phyloP scores from a whole-genome alignment of 139 green algal species.

The Chloropicon primus region DNA sequence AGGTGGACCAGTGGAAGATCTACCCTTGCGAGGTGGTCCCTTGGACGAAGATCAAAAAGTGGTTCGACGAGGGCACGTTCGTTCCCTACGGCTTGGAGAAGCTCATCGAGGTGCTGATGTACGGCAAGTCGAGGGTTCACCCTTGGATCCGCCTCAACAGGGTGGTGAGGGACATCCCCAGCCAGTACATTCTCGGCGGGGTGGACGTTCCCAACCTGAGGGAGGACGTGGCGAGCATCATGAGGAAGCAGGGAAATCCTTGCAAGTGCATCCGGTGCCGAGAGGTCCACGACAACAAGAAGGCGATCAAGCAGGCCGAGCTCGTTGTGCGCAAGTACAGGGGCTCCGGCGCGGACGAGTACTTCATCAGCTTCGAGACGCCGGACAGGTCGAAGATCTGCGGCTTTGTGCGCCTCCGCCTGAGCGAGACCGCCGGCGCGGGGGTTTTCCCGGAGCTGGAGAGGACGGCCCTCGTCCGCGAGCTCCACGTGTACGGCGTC shows the following conservation, averaged over 20 bases:
- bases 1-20: background rate
- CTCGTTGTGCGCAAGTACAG: background rate
- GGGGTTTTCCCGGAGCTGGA: background rate
- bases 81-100: background rate
- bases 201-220: background rate
- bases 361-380: background rate
- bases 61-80: background rate
- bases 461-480: background rate
- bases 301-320: background rate
- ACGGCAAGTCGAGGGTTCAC: background rate
- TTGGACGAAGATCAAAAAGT: background rate
- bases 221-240: background rate
- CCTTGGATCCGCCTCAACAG: background rate
- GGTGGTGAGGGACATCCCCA: background rate
- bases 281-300: background rate
- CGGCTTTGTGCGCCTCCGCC: background rate
- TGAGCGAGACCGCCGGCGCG: background rate
- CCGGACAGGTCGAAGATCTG: background rate
- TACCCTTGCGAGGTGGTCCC: background rate
- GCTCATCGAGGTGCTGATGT: background rate
- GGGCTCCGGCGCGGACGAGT: background rate
- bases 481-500: background rate
- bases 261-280: background rate
- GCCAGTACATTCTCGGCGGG: background rate
- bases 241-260: background rate